Percentiles rank a stretch among this genome's conserved stretches.
These are phyloP conservation scores for Eremothecium coryli DNA, from an alignment of 1,139 yeast genomes.

Conservation along the genomic window DNA sequence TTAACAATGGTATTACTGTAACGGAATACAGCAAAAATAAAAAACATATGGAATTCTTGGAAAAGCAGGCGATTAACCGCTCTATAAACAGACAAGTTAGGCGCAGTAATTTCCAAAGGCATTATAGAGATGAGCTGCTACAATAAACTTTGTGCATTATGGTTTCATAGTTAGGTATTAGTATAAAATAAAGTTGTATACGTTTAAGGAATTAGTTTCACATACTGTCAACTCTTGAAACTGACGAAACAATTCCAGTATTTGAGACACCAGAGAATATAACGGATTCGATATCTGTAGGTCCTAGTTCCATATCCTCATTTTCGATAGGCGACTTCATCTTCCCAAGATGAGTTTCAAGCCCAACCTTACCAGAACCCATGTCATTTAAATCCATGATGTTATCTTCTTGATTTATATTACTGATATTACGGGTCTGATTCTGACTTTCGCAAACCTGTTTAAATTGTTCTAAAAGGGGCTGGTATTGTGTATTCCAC, in stretches of 20 bases:
- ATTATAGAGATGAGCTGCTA: constrained; percentile 57
- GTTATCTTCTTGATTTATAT: constrained; percentile 4
- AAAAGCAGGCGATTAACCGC: constrained; percentile 39
- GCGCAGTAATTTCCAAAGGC: constrained; percentile 52
- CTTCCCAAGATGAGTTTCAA: neutral
- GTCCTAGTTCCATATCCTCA: neutral
- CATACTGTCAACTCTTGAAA: neutral
- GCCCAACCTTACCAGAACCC: neutral
- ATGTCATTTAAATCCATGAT: constrained; percentile 9
- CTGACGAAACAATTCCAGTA: neutral
- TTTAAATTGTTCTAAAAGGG: constrained; percentile 24
- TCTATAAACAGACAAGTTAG: constrained; percentile 40
- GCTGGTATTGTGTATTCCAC: constrained; percentile 20
- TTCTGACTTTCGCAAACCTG: constrained; percentile 15
- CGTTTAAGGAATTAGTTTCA: too few relatives aligned
- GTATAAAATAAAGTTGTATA: neutral
- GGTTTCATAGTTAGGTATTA: neutral
- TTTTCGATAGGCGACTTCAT: neutral
- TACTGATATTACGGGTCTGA: neutral
- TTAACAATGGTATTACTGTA: constrained; percentile 34
- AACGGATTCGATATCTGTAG: constrained; percentile 12
- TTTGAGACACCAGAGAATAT: constrained; percentile 5
- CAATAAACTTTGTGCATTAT: constrained; percentile 17
- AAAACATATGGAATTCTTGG: constrained; percentile 39
- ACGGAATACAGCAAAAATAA: constrained; percentile 37